A percentile compares a stretch with the other conserved stretches of the same genome.
Conservation (phyloP, 2,329 filamentous ascomycete genomes). For the Talaromyces islandicus region DNA sequence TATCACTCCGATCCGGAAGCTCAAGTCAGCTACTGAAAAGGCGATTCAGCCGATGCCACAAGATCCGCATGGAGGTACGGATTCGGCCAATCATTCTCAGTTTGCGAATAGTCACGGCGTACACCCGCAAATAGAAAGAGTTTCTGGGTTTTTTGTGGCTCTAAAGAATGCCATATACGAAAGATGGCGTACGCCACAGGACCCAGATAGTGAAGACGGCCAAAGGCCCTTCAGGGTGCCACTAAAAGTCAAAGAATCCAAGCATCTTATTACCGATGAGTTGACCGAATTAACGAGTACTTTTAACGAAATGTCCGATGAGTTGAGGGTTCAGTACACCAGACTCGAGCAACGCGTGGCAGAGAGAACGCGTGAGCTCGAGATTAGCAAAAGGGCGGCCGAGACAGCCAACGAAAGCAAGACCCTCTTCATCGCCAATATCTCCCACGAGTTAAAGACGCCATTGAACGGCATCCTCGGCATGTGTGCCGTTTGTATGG, state of each 20-base stretch:
- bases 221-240: conserved; percentile 66
- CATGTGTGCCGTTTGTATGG: conserved; percentile 90
- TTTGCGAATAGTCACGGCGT: neutral
- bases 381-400: conserved; percentile 83
- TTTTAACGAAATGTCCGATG: conserved; percentile 92
- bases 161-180: neutral
- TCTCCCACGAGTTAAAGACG: conserved; percentile 76
- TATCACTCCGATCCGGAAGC: conserved; percentile 69
- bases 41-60: conserved; percentile 56
- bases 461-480: conserved; percentile 88
- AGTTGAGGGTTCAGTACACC: conserved; percentile 79
- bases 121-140: neutral
- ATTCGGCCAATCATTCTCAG: neutral
- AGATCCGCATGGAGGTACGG: conserved; percentile 12
- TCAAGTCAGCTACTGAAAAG: conserved; percentile 69
- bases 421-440: conserved; percentile 93
- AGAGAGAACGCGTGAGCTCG: conserved; percentile 75
- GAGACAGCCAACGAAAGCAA: conserved; percentile 96
- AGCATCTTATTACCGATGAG: conserved; percentile 75
- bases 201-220: conserved; percentile 5
- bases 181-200: conserved; percentile 1
- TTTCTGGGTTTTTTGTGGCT: neutral
- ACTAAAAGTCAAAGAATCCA: conserved; percentile 68
- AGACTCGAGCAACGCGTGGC: conserved; percentile 78
- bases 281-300: conserved; percentile 74